Conservation (phyloP, 1,284 basidiomycete genomes). For the Agroathelia rolfsii region DNA sequence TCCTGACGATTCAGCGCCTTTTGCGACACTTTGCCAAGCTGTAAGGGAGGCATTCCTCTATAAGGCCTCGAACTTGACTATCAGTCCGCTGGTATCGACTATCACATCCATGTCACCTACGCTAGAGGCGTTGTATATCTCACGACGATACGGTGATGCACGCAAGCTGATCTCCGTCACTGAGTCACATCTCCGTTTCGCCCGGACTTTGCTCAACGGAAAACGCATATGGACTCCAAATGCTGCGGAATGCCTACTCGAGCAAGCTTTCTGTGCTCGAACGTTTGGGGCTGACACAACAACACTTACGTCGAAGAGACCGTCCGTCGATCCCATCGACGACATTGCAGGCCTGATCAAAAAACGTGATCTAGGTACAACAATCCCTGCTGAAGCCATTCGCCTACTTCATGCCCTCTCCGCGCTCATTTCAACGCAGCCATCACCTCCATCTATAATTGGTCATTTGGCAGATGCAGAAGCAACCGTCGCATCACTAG, state of each 20-base stretch:
- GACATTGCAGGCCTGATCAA: constrained; percentile 57
- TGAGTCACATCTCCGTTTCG: constrained; percentile 53
- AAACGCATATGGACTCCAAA: constrained; percentile 38
- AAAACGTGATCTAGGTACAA: constrained; percentile 45
- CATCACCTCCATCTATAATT: constrained; percentile 57
- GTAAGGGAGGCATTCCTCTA: constrained; percentile 58
- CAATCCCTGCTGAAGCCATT: constrained; percentile 54
- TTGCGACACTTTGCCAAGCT: constrained; percentile 47
- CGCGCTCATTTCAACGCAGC: constrained; percentile 44
- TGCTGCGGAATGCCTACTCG: constrained; percentile 52
- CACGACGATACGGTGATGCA: constrained; percentile 61
- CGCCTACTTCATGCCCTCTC: constrained; percentile 59
- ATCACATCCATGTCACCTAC: constrained; percentile 54
- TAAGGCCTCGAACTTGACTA: constrained; percentile 63
- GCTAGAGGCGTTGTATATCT: constrained; percentile 46
- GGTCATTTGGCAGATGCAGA: constrained; percentile 68
- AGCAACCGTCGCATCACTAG: constrained; percentile 47
- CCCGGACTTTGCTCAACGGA: constrained; percentile 48
- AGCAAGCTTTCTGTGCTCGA: constrained; percentile 62
- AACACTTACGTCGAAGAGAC: constrained; percentile 32
- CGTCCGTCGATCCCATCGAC: constrained; percentile 59
- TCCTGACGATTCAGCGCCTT: constrained; percentile 39
- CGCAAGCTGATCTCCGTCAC: constrained; percentile 60
- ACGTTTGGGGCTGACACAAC: constrained; percentile 32
- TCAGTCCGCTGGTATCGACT: constrained; percentile 64